Base-by-base conservation (phyloP, 2,329 filamentous ascomycete genomes). In the Atkinsonella hypoxylon region DNA sequence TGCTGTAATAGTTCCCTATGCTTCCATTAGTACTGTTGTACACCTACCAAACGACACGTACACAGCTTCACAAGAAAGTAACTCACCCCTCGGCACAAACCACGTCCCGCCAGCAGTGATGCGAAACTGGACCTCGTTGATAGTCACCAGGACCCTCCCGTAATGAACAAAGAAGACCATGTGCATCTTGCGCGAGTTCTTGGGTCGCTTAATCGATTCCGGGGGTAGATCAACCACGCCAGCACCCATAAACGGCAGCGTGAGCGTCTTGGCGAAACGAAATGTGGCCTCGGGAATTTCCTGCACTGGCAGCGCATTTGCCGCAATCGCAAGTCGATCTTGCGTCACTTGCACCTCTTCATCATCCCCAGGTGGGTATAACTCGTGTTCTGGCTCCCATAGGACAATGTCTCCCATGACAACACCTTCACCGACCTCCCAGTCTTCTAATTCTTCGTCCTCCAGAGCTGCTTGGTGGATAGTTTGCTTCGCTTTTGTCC, bases 161-260 rank as follows among this genome's bases (percentile, higher is more conserved):
- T 79, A 78, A 58, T 89, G 84, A 31, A 98, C 85, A 59, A 95
- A 96, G 67, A 97, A 97, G 1, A 87, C 83, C 85, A 98, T 93
- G 63, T 96, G 89, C 88, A 96, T 97, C 70, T 87, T 90, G 55
- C 91, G 79, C 36, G 87, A 86, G 67, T 96, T 97, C 75, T 97
- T 97, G 46, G 84, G 80, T 58, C 83, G 81, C 73, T 98, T 98
- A 62, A 86, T 81, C 32, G 87, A 82, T 2, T 85, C 84, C 0
- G 88, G 83, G 6, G 89, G 87, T 47, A 98, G 72, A 60, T 97
- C 91, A 38, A 98, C 87, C 48, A 97, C 78, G 15, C 93, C 93
- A 10, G 86, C 85, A 34, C 89, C 90, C 66, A 97, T 88, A 67
- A 95, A 97, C 0, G 85, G 82, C 54, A 87, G 74, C 30, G 82